Conservation (phyloP, 2,329 filamentous ascomycete genomes). For the Aureobasidium sp. region DNA sequence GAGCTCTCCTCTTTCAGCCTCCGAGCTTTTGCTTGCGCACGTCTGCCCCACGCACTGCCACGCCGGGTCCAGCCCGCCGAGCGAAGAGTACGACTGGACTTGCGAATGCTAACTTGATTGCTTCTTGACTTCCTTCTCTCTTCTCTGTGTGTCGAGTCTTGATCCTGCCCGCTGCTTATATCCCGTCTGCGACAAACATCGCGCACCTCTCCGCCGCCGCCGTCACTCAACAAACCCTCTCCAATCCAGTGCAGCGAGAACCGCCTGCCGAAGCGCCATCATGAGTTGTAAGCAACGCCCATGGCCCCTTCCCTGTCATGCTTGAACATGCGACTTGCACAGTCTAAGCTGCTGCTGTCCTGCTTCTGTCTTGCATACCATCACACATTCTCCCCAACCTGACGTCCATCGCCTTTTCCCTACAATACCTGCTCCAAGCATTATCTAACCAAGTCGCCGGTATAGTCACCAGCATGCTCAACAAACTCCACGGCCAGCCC, state of each 20-base stretch:
- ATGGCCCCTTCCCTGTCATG: constrained; percentile 1
- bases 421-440: not conserved
- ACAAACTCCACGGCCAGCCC: constrained; percentile 91
- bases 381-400: not conserved
- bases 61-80: constrained; percentile 3
- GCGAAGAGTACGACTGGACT: not conserved
- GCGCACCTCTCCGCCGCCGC: not conserved
- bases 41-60: constrained; percentile 9
- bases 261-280: not conserved
- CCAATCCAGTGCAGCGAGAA: not conserved
- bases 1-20: not conserved
- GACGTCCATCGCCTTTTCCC: not conserved
- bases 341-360: not conserved
- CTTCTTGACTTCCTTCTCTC: not conserved
- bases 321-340: not conserved
- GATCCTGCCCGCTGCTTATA: not conserved
- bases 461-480: constrained; percentile 79
- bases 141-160: not conserved
- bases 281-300: constrained; percentile 11
- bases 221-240: not conserved
- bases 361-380: not conserved
- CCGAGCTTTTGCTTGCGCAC: not conserved
- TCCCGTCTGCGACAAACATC: not conserved
- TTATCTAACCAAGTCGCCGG: constrained; percentile 8
- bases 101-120: not conserved